Conservation (phyloP, 306 rosid species). For the Rubus idaeus region DNA sequence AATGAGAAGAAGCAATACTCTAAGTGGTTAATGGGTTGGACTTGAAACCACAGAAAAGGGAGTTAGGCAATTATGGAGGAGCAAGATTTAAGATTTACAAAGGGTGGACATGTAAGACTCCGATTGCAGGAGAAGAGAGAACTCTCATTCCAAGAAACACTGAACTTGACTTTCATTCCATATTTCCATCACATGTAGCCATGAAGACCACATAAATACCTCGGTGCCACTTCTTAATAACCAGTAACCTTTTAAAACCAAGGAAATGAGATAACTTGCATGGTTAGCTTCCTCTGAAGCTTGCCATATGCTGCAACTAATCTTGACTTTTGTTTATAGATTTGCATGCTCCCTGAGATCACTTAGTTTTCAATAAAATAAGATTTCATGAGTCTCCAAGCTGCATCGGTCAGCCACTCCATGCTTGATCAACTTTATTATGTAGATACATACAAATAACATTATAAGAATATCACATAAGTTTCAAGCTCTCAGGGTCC, state of each 20-base stretch:
- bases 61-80: not conserved
- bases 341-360: not conserved
- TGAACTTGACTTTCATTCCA: not conserved
- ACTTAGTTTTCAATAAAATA: not conserved
- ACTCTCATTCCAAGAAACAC: not conserved
- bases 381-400: not conserved
- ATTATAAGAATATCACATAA: not conserved
- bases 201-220: not conserved
- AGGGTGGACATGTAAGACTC: no score
- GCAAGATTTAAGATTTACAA: not conserved
- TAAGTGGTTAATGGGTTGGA: not conserved
- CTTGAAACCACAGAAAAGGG: no score
- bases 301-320: not conserved
- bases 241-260: not conserved
- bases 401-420: not conserved
- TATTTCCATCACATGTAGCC: not conserved
- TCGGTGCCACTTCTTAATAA: not conserved
- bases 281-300: no score
- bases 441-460: not conserved
- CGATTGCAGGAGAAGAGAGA: no score
- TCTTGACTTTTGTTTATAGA: not conserved
- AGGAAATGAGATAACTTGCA: not conserved
- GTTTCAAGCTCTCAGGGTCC: not conserved
- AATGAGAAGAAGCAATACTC: not conserved
- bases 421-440: not conserved